Base-by-base conservation (phyloP, 495 filamentous ascomycete genomes). In the Penicillium odoratum region DNA sequence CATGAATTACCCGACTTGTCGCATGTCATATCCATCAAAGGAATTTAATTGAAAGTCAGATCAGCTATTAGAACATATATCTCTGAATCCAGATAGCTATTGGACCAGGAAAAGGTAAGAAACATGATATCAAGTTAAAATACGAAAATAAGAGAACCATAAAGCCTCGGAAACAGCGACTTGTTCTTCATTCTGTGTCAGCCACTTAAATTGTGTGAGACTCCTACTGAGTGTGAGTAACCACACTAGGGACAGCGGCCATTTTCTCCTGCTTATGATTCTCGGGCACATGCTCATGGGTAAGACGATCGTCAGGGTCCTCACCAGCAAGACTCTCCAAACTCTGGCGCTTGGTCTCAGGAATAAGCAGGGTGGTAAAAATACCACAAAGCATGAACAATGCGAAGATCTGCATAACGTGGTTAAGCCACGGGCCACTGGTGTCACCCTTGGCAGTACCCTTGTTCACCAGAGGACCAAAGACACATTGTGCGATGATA, bases 381-480 rank as follows among this genome's bases (percentile, higher is more conserved):
- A 83, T 60, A 55, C 89, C 89, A 59, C 81, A 81, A 10, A 93
- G 72, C 89, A 93, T 92, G 75, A 93, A 93, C 33, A 88, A 74
- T 7, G 88, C 87, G 62, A 87, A 92, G 63, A 93, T 92, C 78
- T 92, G 72, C 78, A 91, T 84, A 50, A 92, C 84, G 69, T 92
- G 87, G 73, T 91, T 84, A 64, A 92, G 77, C 89, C 89, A 92
- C 2, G 88, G 87, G 9, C 72, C 70, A 8, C 61, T 70, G 16
- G 70, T 63, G 0, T 73, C 69, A 6, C 45, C 58, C 26, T 65
- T 65, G 38, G 65, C 62, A 0, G 76, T 70, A 10, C 77, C 77
- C n/a, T 64, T 64, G 50, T 72, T 66, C 3, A 71, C 71, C 25
- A 80, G 67, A n/a, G 78, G 78, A 0, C 77, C 78, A 51, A 81